A percentile compares a stretch with the other conserved stretches of the same genome.
phyloP scores from a whole-genome alignment of 2,329 filamentous ascomycete genomes.

The Aspergillus sp. region DNA sequence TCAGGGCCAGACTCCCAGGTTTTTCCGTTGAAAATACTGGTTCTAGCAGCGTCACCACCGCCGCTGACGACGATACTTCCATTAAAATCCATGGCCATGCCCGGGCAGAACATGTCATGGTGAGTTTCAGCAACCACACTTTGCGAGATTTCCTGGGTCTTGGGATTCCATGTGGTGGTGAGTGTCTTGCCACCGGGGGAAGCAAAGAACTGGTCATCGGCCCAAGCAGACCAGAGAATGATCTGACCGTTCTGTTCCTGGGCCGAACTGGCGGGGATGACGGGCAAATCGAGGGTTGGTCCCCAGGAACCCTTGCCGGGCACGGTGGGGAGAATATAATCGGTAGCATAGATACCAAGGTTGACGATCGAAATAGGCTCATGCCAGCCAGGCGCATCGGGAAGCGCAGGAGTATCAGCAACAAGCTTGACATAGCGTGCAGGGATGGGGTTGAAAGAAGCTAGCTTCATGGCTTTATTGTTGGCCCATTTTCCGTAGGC shows the following conservation, averaged over 20 bases:
- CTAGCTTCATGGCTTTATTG: too few relatives aligned
- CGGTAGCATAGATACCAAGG: too few relatives aligned
- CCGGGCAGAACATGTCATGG: constrained; percentile 35
- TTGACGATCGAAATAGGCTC: too few relatives aligned
- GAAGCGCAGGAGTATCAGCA: too few relatives aligned
- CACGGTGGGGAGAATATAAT: not conserved
- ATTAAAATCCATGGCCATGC: constrained; percentile 15
- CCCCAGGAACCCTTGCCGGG: constrained; percentile 23
- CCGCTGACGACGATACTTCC: constrained; percentile 53
- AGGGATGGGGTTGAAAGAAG: too few relatives aligned
- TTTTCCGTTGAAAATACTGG: constrained; percentile 49
- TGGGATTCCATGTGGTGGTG: constrained; percentile 17
- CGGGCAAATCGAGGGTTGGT: constrained; percentile 27
- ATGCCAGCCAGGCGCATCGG: too few relatives aligned
- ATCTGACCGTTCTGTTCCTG: constrained; percentile 15
- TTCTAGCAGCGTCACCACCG: constrained; percentile 51
- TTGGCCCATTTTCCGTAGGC: too few relatives aligned
- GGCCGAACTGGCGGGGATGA: constrained; percentile 25
- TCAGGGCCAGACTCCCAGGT: constrained; percentile 42
- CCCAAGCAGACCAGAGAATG: constrained; percentile 19
- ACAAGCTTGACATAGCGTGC: too few relatives aligned
- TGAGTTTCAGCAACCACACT: constrained; percentile 21
- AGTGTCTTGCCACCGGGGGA: constrained; percentile 19
- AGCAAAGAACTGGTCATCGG: constrained; percentile 17
- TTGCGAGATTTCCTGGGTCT: constrained; percentile 36